Conservation (phyloP, 257 asterid species). For the Fraxinus americana region DNA sequence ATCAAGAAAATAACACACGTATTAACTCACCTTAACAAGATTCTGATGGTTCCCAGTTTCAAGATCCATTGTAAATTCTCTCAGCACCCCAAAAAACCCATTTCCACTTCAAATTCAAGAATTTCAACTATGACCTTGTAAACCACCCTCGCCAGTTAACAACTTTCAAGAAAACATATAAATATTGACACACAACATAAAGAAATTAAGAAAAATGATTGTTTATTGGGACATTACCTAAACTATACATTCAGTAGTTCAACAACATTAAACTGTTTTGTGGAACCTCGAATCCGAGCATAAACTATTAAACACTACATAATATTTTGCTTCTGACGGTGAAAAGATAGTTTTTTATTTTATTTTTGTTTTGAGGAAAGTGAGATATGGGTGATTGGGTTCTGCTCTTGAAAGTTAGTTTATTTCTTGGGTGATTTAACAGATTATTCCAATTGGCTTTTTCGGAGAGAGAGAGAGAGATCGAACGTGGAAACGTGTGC, state of each 20-base stretch:
- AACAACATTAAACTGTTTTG: conserved; percentile 29
- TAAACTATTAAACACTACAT: conserved; percentile 20
- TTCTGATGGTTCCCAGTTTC: conserved; percentile 38
- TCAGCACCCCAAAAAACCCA: conserved; percentile 45
- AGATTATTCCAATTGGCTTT: neutral
- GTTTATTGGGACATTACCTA: conserved; percentile 33
- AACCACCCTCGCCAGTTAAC: conserved; percentile 39
- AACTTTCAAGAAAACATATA: conserved; percentile 28
- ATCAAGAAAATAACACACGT: neutral
- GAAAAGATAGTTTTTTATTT: conserved; percentile 27
- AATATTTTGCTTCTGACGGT: conserved; percentile 33
- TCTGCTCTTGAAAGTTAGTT: conserved; percentile 25
- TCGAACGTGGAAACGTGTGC: conserved; percentile 36
- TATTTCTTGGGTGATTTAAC: conserved; percentile 24
- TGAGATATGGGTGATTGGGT: conserved; percentile 20
- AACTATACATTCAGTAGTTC: conserved; percentile 27
- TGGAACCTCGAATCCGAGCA: conserved; percentile 29
- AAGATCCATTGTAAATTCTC: conserved; percentile 66
- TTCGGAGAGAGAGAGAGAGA: neutral
- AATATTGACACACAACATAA: conserved; percentile 25
- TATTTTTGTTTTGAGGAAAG: conserved; percentile 24
- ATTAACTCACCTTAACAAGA: conserved; percentile 35
- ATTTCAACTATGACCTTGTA: conserved; percentile 36
- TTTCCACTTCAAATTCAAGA: conserved; percentile 43
- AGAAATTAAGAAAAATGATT: conserved; percentile 20